phyloP scores from a whole-genome alignment of 768 basidiomycete genomes.

The Leccinellum albellum region DNA sequence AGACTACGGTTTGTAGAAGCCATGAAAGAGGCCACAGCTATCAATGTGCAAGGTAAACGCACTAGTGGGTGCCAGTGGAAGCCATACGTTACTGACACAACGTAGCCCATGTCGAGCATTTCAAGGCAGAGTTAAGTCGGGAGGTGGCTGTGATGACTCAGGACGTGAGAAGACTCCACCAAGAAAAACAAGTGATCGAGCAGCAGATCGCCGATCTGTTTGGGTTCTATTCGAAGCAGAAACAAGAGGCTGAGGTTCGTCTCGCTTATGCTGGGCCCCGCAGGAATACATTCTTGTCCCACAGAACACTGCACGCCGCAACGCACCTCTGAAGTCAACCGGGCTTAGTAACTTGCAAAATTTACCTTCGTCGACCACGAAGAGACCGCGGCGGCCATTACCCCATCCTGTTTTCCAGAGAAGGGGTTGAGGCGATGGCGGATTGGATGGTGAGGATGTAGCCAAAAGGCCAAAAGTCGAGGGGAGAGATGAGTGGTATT shows the following conservation, averaged over 20 bases:
- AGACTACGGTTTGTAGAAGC: slow-evolving; percentile 84
- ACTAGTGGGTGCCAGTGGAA: background rate
- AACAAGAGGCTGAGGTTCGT: slow-evolving; percentile 37
- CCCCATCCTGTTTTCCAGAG: slow-evolving; percentile 29
- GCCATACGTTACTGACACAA: slow-evolving; percentile 1
- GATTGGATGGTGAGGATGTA: background rate
- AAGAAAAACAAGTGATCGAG: slow-evolving; percentile 61
- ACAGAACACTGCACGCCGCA: slow-evolving; percentile 26
- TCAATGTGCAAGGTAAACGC: slow-evolving; percentile 72
- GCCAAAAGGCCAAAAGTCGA: background rate
- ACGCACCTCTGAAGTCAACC: slow-evolving; percentile 14
- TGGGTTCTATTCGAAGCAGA: slow-evolving; percentile 68
- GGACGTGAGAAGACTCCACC: slow-evolving; percentile 65
- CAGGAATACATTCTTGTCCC: background rate
- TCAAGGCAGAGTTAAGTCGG: slow-evolving; percentile 73
- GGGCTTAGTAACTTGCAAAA: slow-evolving; percentile 28
- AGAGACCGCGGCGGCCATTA: slow-evolving; percentile 26
- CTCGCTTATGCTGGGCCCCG: background rate
- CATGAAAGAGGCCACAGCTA: slow-evolving; percentile 90
- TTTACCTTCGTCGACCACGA: slow-evolving; percentile 20
- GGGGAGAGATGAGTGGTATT: background rate
- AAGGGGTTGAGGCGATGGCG: slow-evolving; percentile 9
- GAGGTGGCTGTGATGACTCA: slow-evolving; percentile 74
- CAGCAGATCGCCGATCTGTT: slow-evolving; percentile 72
- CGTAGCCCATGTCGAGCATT: slow-evolving; percentile 80